Evolutionary conservation across 345 rosid species (phyloP).

Genomic region (Kandelia obovata): DNA sequence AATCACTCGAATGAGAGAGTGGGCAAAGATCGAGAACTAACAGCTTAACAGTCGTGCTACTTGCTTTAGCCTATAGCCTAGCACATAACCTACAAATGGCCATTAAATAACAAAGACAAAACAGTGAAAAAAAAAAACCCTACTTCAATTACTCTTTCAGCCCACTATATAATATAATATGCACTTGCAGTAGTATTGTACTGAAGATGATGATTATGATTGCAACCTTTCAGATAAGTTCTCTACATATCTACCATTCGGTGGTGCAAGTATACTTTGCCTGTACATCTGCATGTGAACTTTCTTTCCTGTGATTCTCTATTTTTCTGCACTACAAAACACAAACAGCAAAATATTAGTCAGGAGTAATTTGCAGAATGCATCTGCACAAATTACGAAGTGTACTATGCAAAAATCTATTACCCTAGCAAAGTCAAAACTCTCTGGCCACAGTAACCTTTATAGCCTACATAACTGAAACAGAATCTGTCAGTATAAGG

Average conservation of each 20-base stretch:
- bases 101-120: conserved; percentile 23
- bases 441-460: conserved; percentile 32
- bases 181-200: conserved; percentile 48
- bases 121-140: conserved; percentile 34
- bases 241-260: conserved; percentile 41
- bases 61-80: conserved; percentile 31
- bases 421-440: conserved; percentile 30
- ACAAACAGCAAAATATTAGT: conserved; percentile 10
- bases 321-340: conserved; percentile 51
- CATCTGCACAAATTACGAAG: no score
- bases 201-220: conserved; percentile 26
- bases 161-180: conserved; percentile 38
- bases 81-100: conserved; percentile 30
- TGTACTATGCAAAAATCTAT: neutral
- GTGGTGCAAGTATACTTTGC: conserved; percentile 41
- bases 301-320: conserved; percentile 55
- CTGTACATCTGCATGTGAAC: conserved; percentile 61
- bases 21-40: neutral
- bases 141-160: conserved; percentile 39
- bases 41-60: neutral
- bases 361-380: neutral
- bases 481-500: neutral
- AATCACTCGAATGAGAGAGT: neutral
- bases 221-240: conserved; percentile 23
- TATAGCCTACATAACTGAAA: conserved; percentile 37